Evolutionary conservation across 2,329 filamentous ascomycete genomes (phyloP).

Genomic region (Mollisia scopiformis): DNA sequence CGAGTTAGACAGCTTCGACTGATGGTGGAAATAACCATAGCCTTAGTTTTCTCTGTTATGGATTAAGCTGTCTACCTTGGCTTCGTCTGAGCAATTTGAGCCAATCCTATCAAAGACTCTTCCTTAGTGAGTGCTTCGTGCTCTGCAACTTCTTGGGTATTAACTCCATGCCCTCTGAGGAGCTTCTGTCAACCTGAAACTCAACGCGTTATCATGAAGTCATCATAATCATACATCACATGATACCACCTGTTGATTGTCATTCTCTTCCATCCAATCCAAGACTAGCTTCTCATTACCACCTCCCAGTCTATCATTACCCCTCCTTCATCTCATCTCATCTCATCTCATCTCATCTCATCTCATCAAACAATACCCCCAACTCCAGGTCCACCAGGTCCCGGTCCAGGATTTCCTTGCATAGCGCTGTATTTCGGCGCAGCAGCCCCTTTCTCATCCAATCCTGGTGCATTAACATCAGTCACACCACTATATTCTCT

Average conservation of each 20-base stretch:
- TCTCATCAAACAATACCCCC: background rate
- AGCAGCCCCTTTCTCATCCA: conserved; percentile 31
- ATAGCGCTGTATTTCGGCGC: conserved; percentile 13
- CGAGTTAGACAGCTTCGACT: too few relatives aligned
- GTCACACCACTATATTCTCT: conserved; percentile 70
- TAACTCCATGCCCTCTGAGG: background rate
- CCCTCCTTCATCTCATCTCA: background rate
- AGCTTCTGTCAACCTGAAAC: too few relatives aligned
- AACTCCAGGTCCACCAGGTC: background rate
- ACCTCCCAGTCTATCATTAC: background rate
- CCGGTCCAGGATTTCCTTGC: conserved; percentile 8
- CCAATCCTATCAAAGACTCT: too few relatives aligned
- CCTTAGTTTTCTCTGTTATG: background rate
- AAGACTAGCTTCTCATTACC: background rate
- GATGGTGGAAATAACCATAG: background rate
- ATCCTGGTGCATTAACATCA: conserved; percentile 57
- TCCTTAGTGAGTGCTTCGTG: too few relatives aligned
- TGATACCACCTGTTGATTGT: background rate
- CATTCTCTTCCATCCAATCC: too few relatives aligned
- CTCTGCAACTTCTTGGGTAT: too few relatives aligned
- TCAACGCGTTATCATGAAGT: too few relatives aligned
- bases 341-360: background rate
- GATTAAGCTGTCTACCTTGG: background rate
- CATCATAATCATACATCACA: background rate
- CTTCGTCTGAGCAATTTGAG: too few relatives aligned